Evolutionary conservation across 1,284 basidiomycete genomes (phyloP), one percentile per base, ranked within the genome.

Genomic region (Moesziomyces sp.): DNA sequence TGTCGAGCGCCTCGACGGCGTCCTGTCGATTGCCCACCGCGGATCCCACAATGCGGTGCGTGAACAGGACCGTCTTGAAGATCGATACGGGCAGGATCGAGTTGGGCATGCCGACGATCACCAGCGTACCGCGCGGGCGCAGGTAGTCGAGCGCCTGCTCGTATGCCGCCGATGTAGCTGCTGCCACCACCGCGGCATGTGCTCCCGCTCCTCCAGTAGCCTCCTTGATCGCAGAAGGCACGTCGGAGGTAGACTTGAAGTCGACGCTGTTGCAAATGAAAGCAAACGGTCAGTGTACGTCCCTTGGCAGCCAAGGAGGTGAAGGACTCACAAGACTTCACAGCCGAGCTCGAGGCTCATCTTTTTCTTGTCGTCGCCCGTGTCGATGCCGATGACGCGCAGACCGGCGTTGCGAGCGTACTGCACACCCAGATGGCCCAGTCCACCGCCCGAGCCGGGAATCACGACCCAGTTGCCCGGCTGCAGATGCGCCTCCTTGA

Each of bases 401-500:
- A 92, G 88, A 23, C 83, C 81, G 45, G 62, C 59, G 38, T 61
- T 52, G 8, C 35, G 45, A 23, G 80, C 81, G 40, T 76, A 80
- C 51, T 80, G 79, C 9, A 73, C 54, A 30, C 73, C 75, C 3
- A 79, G 23, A 55, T 79, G 77, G 23, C 44, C 92, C 89, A 76
- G 90, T 65, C 87, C 87, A 72, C 87, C 87, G 13, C 92, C 91
- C 5, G 91, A 91, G 52, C 91, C 92, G 23, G 90, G 91, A 66
- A 95, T 87, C 49, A 90, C 91, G 68, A 94, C 87, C 90, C 91
- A 93, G 68, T 95, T 89, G 49, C 92, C 91, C 13, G 90, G 87
- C 35, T 86, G 86, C 5, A 79, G 48, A n/a, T 88, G 85, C 58
- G 89, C 89, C 84, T 91, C 88, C 84, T 93, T 93, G 79, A 95